phyloP scores from a whole-genome alignment of 2,329 filamentous ascomycete genomes.

The Aurifilum marmelostoma region DNA sequence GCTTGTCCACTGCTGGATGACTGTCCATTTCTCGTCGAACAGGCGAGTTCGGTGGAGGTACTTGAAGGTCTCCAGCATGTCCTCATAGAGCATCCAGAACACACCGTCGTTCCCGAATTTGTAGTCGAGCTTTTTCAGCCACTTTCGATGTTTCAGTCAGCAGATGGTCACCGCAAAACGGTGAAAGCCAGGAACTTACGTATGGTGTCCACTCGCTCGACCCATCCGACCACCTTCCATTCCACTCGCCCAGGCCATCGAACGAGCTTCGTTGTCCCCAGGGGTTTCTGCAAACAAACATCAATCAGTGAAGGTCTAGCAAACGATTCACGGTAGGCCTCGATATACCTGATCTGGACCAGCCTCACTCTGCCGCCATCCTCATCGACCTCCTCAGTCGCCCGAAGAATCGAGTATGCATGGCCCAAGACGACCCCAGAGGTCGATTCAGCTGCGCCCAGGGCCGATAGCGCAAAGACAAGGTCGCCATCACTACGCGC shows the following conservation, averaged over 20 bases:
- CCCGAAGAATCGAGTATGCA: conserved; percentile 55
- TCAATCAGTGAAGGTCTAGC: conserved; percentile 1
- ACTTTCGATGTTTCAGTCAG: conserved; percentile 36
- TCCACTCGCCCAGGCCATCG: conserved; percentile 62
- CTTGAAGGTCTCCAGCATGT: conserved; percentile 49
- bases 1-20: conserved; percentile 49
- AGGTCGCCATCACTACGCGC: conserved; percentile 70
- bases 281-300: conserved; percentile 57
- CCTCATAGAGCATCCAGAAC: conserved; percentile 51
- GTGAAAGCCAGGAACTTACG: not conserved
- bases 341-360: conserved; percentile 48
- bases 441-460: conserved; percentile 36
- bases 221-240: conserved; percentile 73
- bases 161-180: too few species aligned
- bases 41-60: conserved; percentile 50
- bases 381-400: conserved; percentile 48
- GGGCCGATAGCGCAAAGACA: conserved; percentile 51
- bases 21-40: conserved; percentile 50
- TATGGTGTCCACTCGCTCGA: conserved; percentile 74
- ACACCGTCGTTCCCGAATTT: conserved; percentile 70
- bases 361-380: conserved; percentile 44
- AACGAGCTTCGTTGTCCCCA: conserved; percentile 61
- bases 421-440: conserved; percentile 51
- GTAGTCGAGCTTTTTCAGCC: conserved; percentile 68
- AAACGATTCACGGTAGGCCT: too few species aligned